These are phyloP conservation scores for Claviceps sorghi DNA, from an alignment of 2,329 filamentous ascomycete genomes.

Conservation along the genomic window DNA sequence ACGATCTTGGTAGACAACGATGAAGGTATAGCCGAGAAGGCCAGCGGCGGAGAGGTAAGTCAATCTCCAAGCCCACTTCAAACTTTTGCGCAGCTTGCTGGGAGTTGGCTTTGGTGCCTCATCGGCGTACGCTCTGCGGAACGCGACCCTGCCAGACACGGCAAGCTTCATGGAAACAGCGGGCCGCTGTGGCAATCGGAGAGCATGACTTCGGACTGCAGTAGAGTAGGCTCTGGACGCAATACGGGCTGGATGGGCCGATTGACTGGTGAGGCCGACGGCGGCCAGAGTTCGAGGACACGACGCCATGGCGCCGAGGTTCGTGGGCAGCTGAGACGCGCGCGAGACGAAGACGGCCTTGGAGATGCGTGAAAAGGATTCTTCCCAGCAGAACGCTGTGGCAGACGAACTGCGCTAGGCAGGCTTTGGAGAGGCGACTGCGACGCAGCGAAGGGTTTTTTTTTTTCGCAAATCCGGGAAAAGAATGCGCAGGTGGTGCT, in stretches of 20 bases:
- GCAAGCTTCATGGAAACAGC: constrained; percentile 21
- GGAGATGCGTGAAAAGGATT: not conserved
- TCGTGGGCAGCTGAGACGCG: not conserved
- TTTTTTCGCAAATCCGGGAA: not conserved
- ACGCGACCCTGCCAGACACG: constrained; percentile 23
- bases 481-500: not conserved
- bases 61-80: constrained; percentile 73
- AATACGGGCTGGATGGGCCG: constrained; percentile 16
- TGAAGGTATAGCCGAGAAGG: constrained; percentile 56
- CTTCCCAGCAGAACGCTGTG: not conserved
- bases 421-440: not conserved
- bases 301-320: constrained; percentile 27
- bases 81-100: constrained; percentile 48
- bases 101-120: constrained; percentile 34
- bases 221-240: constrained; percentile 21
- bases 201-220: constrained; percentile 13
- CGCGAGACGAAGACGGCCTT: not conserved
- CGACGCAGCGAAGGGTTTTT: not conserved
- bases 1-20: constrained; percentile 69
- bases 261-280: constrained; percentile 18
- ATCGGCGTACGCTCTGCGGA: constrained; percentile 36
- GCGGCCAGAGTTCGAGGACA: constrained; percentile 28
- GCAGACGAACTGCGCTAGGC: not conserved
- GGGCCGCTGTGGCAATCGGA: constrained; percentile 14
- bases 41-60: constrained; percentile 63